Conservation (phyloP, 441 rosid genomes). For the Metrosideros polymorpha region DNA sequence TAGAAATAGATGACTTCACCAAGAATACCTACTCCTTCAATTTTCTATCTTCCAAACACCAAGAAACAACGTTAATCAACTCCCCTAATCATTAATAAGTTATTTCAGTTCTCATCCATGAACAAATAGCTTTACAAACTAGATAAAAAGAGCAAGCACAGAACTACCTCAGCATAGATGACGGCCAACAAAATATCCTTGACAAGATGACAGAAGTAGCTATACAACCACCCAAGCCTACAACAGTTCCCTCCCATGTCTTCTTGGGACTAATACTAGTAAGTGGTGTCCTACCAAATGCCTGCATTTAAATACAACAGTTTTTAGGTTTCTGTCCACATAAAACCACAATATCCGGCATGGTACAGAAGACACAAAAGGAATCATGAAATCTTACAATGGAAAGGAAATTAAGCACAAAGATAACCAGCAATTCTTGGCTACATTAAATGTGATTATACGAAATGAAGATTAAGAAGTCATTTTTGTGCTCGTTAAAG, state of each 20-base stretch:
- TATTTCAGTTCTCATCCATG: neutral
- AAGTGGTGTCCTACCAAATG: constrained; percentile 80
- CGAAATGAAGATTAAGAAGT: neutral
- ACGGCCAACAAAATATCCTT: constrained; percentile 67
- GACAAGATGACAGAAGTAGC: constrained; percentile 48
- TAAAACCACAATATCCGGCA: neutral
- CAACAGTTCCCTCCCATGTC: constrained; percentile 94
- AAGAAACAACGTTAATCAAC: neutral
- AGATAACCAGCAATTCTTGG: neutral
- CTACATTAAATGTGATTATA: neutral
- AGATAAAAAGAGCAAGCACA: neutral
- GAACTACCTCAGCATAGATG: constrained; percentile 58
- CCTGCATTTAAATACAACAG: constrained; percentile 30
- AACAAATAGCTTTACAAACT: neutral
- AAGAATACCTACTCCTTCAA: neutral
- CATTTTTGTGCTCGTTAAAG: neutral
- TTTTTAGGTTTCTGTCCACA: neutral
- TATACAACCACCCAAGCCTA: constrained; percentile 83
- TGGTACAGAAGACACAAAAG: neutral
- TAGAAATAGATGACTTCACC: neutral
- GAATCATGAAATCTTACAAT: neutral
- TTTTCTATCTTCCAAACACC: neutral
- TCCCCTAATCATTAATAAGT: neutral
- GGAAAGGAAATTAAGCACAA: neutral
- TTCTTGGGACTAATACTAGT: constrained; percentile 83